These are phyloP conservation scores for Rickenella mellea DNA, from an alignment of 768 basidiomycete species.

Conservation along the genomic window DNA sequence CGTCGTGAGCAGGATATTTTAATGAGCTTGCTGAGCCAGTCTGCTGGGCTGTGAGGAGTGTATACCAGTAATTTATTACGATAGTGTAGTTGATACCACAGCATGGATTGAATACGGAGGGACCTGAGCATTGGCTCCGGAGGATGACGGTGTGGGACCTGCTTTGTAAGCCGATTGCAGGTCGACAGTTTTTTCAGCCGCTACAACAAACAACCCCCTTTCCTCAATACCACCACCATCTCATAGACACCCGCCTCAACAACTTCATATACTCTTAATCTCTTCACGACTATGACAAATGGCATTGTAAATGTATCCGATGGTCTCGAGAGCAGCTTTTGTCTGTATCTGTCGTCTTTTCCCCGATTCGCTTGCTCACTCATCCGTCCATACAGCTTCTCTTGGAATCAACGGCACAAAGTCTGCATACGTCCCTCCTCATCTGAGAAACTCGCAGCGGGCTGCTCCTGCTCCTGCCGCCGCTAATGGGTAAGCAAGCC, in stretches of 20 bases:
- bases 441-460: slow-evolving; percentile 80
- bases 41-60: background rate
- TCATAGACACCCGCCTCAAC: slow-evolving; percentile 1
- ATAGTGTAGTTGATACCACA: too few relatives aligned
- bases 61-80: background rate
- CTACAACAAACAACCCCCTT: background rate
- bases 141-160: background rate
- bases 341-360: slow-evolving; percentile 29
- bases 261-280: slow-evolving; percentile 4
- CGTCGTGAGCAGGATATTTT: background rate
- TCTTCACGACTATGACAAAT: slow-evolving; percentile 67
- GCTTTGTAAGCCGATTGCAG: background rate
- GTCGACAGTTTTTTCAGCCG: background rate
- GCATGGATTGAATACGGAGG: too few relatives aligned
- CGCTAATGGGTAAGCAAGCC: slow-evolving; percentile 38
- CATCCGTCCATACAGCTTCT: slow-evolving; percentile 38
- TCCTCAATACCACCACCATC: slow-evolving; percentile 1
- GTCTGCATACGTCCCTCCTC: slow-evolving; percentile 84
- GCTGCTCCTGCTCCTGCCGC: slow-evolving; percentile 50
- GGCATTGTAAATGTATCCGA: slow-evolving; percentile 74
- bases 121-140: background rate
- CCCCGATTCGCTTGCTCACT: slow-evolving; percentile 4
- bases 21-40: background rate
- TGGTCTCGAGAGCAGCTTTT: slow-evolving; percentile 68
- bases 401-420: slow-evolving; percentile 62